Conservation (phyloP, 1,139 yeast species). For the Nakaseomyces bracarensis region DNA sequence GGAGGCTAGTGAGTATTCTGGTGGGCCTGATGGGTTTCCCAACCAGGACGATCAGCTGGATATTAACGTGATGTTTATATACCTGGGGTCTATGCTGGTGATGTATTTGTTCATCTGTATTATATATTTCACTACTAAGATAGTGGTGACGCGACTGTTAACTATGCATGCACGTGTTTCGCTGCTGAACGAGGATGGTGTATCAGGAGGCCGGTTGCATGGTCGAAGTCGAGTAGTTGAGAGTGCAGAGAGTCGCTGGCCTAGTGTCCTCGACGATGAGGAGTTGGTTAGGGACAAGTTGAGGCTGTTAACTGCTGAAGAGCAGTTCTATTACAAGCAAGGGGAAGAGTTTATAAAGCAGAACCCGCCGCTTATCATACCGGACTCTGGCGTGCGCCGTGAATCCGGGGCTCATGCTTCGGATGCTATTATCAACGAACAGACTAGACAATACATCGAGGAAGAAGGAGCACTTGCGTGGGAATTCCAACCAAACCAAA, state of each 20-base stretch:
- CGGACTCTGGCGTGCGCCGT: constrained; percentile 35
- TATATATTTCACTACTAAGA: constrained; percentile 19
- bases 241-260: constrained; percentile 32
- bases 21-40: constrained; percentile 4
- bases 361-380: constrained; percentile 47
- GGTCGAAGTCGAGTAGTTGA: constrained; percentile 10
- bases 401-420: constrained; percentile 26
- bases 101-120: constrained; percentile 20
- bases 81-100: constrained; percentile 19
- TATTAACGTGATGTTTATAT: constrained; percentile 4
- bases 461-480: constrained; percentile 92
- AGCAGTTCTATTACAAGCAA: constrained; percentile 65
- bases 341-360: constrained; percentile 44
- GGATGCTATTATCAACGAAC: constrained; percentile 44
- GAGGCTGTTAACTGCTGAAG: constrained; percentile 56
- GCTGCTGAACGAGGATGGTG: constrained; percentile 12
- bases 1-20: constrained; percentile 1
- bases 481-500: constrained; percentile 74
- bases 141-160: constrained; percentile 17
- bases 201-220: background rate
- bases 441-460: constrained; percentile 47
- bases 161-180: constrained; percentile 15
- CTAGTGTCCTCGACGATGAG: constrained; percentile 57
- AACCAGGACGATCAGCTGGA: constrained; percentile 6
- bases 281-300: constrained; percentile 59